Conservation (phyloP, 2,329 filamentous ascomycete species). For the Beauveria scarabaeidicola region DNA sequence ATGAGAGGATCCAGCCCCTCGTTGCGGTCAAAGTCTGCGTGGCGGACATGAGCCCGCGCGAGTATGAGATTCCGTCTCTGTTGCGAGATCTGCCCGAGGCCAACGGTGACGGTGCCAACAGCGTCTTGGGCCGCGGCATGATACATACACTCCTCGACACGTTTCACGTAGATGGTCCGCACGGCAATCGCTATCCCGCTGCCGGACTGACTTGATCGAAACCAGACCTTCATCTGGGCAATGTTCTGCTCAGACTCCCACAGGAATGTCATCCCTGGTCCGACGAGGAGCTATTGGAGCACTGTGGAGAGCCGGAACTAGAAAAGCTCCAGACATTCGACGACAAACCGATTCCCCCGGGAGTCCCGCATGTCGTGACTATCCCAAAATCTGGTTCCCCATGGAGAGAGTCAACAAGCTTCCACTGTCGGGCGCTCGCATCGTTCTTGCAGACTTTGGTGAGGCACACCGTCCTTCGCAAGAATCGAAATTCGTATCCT, state of each 20-base stretch:
- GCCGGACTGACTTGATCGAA: neutral
- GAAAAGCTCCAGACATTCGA: conserved; percentile 20
- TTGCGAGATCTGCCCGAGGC: neutral
- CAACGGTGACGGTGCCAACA: neutral
- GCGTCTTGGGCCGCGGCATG: neutral
- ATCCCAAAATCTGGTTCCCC: neutral
- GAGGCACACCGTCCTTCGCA: conserved; percentile 20
- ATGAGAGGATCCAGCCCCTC: conserved; percentile 15
- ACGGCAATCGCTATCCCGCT: conserved; percentile 10
- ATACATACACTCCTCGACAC: conserved; percentile 13
- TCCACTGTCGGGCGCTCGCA: conserved; percentile 17
- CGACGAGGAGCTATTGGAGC: conserved; percentile 22
- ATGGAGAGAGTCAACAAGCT: neutral
- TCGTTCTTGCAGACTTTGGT: conserved; percentile 27
- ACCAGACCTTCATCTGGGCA: conserved; percentile 17
- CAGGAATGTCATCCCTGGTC: conserved; percentile 19
- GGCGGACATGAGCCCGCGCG: neutral
- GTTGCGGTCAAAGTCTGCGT: conserved; percentile 14
- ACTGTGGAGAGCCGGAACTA: conserved; percentile 22
- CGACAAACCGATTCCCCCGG: neutral
- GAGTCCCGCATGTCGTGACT: neutral
- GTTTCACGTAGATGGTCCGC: conserved; percentile 14
- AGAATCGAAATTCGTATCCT: conserved; percentile 15
- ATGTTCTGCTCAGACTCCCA: conserved; percentile 13
- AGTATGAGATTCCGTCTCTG: neutral